phyloP scores from a whole-genome alignment of 108 stramenopile genomes.

The Cyclotella sp. region DNA sequence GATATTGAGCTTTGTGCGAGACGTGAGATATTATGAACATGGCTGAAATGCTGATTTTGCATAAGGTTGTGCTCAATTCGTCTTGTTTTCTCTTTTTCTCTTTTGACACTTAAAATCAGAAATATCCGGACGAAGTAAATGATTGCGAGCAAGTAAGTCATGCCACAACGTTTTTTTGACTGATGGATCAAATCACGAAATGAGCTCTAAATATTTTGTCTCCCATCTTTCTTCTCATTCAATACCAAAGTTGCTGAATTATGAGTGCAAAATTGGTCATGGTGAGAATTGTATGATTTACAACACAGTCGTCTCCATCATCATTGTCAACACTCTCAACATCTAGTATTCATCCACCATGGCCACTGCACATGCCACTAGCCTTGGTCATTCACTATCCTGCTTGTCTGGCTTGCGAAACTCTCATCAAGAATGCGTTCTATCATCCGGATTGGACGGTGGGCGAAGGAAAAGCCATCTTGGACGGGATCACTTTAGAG shows the following conservation, averaged over 20 bases:
- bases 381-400: slow-evolving; percentile 56
- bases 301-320: background rate
- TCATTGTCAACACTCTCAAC: background rate
- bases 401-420: slow-evolving; percentile 62
- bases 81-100: background rate
- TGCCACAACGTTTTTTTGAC: background rate
- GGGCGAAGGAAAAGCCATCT: slow-evolving; percentile 52
- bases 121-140: slow-evolving; percentile 50
- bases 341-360: background rate
- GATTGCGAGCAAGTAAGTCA: slow-evolving; percentile 52
- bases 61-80: background rate
- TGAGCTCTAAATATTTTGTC: too few relatives aligned
- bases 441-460: slow-evolving; percentile 65
- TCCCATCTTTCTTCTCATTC: too few relatives aligned
- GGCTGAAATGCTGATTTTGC: background rate
- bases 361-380: background rate
- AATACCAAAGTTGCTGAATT: slow-evolving; percentile 42
- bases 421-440: slow-evolving; percentile 59
- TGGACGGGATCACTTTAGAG: slow-evolving; percentile 63
- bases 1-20: slow-evolving; percentile 47
- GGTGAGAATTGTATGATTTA: background rate
- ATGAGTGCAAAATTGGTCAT: slow-evolving; percentile 51
- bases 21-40: background rate
- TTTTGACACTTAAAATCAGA: background rate
- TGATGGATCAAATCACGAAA: background rate